Evolutionary conservation across 139 green algal species (phyloP), one percentile per base, ranked within the genome.

Genomic region (Monoraphidium neglectum): DNA sequence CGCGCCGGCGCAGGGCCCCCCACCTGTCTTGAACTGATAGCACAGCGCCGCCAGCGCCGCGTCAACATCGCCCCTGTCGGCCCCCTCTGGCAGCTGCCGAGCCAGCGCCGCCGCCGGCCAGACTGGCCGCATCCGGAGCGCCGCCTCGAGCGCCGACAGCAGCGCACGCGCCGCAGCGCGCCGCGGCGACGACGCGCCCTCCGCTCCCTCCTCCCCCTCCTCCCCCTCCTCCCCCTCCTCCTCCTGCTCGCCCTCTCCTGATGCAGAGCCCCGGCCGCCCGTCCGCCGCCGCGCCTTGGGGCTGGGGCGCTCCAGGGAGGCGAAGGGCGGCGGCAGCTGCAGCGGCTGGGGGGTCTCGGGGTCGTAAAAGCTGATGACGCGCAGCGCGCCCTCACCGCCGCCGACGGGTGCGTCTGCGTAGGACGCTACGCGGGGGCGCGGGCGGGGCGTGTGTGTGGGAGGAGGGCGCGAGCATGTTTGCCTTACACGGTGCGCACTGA

Each of bases 1-100:
- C 77, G 69, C n/a, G 69, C 23, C 54, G 12, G 26, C 54, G 4
- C 54, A 62, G 24, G 54, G 12, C 23, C 54, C 54, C 23, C 54
- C 54, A 62, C 26, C 54, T 8, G 54, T 83, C 54, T 78, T 83
- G 64, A 83, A 83, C 2, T 69, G 47, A 70, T 78, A 83, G 64
- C 70, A 78, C 40, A 78, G 61, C 62, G 49, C 62, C 64, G 68
- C 49, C 77, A 83, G 26, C 38, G 47, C 37, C 38, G 38, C 64
- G 63, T 78, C 61, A 37, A 83, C 64, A 36, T 37, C 63, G 33
- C 24, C 62, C 62, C 13, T n/a, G 16, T 59, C 24, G 12, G 26
- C 54, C 4, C 24, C 23, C 54, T 35, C 54, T 15, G 8, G 54
- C 54, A 30, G 54, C 54, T 5, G 12, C 43, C 12, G 43, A 8